A percentile compares a stretch with the other conserved stretches of the same genome.
These are phyloP conservation scores for Phylloporus arenicola DNA, from an alignment of 768 basidiomycete genomes.

Conservation along the genomic window DNA sequence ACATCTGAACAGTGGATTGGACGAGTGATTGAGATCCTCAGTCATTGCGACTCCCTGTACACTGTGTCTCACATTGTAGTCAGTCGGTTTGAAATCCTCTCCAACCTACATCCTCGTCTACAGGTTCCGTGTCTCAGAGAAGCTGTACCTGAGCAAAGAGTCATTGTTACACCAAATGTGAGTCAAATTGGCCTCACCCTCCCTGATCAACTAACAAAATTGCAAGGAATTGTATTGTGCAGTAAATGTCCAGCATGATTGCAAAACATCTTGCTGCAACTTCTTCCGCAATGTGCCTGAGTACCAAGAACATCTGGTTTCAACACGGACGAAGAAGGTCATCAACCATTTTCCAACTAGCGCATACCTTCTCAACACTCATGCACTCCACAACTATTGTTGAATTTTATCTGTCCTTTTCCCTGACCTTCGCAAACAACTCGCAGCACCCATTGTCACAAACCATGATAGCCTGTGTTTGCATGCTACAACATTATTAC, in stretches of 20 bases:
- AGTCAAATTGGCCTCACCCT: too few relatives aligned
- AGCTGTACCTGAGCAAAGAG: not conserved
- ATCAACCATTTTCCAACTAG: not conserved
- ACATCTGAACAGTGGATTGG: not conserved
- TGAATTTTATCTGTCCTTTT: too few relatives aligned
- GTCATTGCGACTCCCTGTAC: not conserved
- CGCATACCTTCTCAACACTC: not conserved
- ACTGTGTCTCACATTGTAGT: not conserved
- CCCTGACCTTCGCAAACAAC: too few relatives aligned
- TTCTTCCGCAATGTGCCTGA: not conserved
- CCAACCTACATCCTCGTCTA: not conserved
- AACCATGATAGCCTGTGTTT: too few relatives aligned
- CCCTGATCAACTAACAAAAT: not conserved
- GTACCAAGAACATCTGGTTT: not conserved
- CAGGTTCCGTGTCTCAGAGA: not conserved
- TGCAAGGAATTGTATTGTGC: not conserved
- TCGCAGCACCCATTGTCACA: too few relatives aligned
- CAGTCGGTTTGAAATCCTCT: constrained; percentile 1
- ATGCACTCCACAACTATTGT: too few relatives aligned
- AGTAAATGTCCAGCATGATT: constrained; percentile 2
- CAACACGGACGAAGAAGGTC: not conserved
- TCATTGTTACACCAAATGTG: not conserved
- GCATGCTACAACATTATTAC: too few relatives aligned
- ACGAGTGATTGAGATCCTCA: not conserved
- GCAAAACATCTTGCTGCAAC: not conserved